Conservation (phyloP, 2,329 filamentous ascomycete species). For the Aureobasidium sp. region DNA sequence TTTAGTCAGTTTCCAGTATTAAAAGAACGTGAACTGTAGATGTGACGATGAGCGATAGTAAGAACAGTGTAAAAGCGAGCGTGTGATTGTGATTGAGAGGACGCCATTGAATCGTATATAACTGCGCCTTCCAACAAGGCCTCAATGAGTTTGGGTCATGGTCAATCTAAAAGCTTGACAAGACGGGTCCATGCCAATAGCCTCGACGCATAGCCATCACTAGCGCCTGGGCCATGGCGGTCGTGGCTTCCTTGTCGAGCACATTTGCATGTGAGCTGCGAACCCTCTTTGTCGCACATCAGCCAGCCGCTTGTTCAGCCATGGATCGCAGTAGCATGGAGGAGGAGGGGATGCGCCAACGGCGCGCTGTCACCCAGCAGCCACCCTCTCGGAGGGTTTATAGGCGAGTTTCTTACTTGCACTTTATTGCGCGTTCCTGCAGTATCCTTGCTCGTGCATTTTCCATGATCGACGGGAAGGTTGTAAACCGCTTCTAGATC, state of each 20-base stretch:
- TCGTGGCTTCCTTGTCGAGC: constrained; percentile 10
- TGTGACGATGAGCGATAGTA: neutral
- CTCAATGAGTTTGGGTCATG: constrained; percentile 1
- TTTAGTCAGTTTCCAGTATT: neutral
- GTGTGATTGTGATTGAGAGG: neutral
- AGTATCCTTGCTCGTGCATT: neutral
- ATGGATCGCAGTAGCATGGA: neutral
- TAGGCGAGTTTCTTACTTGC: neutral
- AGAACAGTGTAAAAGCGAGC: neutral
- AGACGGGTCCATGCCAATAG: constrained; percentile 8
- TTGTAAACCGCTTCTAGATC: neutral
- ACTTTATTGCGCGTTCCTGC: constrained; percentile 1
- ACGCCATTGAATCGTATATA: neutral
- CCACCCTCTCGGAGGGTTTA: neutral
- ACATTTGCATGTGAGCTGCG: neutral
- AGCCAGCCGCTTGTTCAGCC: neutral
- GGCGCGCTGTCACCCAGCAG: neutral
- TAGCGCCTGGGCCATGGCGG: neutral
- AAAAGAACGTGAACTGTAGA: neutral
- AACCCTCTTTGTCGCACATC: neutral
- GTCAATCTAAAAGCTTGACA: constrained; percentile 11
- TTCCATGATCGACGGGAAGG: neutral
- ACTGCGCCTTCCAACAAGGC: neutral
- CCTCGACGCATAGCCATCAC: constrained; percentile 11
- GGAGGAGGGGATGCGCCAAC: neutral